Base-by-base conservation (phyloP, 2,329 filamentous ascomycete genomes). In the Fusarium vanettenii region DNA sequence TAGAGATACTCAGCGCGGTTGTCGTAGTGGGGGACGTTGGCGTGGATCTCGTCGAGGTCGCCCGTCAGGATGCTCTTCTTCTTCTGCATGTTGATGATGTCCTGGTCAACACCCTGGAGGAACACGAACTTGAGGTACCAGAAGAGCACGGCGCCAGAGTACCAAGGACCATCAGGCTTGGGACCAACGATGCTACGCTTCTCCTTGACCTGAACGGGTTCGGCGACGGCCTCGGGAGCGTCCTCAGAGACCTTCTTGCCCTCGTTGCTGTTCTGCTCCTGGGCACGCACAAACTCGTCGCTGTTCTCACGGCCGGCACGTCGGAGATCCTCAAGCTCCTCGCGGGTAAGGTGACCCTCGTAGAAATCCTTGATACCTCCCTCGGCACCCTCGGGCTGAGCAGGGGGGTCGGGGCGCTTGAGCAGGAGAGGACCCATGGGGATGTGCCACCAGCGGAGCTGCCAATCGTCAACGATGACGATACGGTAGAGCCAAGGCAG, bases 341-440 rank as follows among this genome's bases (percentile, higher is more conserved):
- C 88, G 3, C 81, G 83, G 16, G 89, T 90, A 13, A 88, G 78
- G 60, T 89, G 88, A 2, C 89, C 89, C 59, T 83, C 85, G 79
- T 91, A 91, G 79, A 89, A 91, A 78, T 91, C 84, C 65, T 85
- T 84, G 41, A 91, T 83, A 9, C 80, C 83, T 60, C 82, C 82
- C 4, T 92, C 92, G 9, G 91, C 82, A 9, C 92, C 92, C 83
- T 94, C 89, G 20, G 91, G 92, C 85, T 95, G 93, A 72, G 83
- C 79, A 5, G 85, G 84, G 0, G 83, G 81, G 1, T 83, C 79
- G 2, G 81, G 82, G 9, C 86, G 86, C 25, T 79, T 81, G 39
- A 89, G 85, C 2, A 91, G 85, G 0, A 90, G 80, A 22, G 88
- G 89, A 0, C 90, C 90, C 29, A 86, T 77, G 70, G 85, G 72